Conservation (phyloP, 306 rosid species). For the Cucurbita ficifolia region DNA sequence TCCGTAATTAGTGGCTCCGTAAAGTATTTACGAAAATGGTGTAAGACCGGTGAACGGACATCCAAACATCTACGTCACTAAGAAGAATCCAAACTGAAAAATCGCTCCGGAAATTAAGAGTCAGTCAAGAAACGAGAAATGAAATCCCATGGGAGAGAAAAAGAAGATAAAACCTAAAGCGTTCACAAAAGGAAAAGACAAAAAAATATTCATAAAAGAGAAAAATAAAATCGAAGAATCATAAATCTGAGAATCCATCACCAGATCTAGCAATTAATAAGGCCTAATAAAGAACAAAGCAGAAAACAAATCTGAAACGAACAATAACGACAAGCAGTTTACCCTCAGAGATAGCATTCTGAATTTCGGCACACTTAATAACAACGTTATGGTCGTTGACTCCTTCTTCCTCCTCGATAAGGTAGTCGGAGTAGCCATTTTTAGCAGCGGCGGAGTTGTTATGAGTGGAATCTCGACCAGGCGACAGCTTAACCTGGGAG, state of each 20-base stretch:
- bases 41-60: background rate
- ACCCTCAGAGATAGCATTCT: conserved; percentile 90
- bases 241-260: background rate
- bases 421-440: conserved; percentile 59
- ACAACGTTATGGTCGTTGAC: conserved; percentile 78
- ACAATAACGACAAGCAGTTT: background rate
- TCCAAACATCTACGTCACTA: background rate
- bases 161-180: background rate
- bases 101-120: background rate
- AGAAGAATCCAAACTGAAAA: background rate
- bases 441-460: conserved; percentile 21
- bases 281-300: background rate
- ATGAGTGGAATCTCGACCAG: conserved; percentile 17
- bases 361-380: conserved; percentile 81
- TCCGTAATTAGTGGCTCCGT: background rate
- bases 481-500: conserved; percentile 53
- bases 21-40: background rate
- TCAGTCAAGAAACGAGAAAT: background rate
- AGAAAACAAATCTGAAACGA: background rate
- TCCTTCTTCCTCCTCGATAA: conserved; percentile 90
- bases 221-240: background rate
- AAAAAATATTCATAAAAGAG: too few relatives aligned
- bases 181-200: background rate
- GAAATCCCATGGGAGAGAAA: background rate
- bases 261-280: background rate